phyloP scores from a whole-genome alignment of 768 basidiomycete species.

The Leccinum longicurvipes region DNA sequence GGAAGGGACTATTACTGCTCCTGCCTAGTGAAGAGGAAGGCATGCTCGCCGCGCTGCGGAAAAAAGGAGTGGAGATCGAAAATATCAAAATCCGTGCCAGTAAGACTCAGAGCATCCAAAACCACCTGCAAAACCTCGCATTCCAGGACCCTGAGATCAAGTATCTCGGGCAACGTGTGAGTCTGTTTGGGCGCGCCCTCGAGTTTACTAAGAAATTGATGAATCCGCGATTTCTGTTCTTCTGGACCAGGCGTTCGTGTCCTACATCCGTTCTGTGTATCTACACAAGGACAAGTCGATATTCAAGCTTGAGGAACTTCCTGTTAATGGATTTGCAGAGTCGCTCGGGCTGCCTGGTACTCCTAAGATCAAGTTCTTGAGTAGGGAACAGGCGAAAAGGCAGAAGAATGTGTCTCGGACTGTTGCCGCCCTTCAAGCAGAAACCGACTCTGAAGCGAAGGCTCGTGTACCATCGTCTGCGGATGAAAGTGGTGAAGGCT shows the following conservation, averaged over 20 bases:
- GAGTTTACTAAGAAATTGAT: neutral
- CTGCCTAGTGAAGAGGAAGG: conserved; percentile 92
- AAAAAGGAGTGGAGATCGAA: conserved; percentile 67
- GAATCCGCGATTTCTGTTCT: neutral
- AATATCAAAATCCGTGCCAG: conserved; percentile 87
- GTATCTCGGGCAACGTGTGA: conserved; percentile 88
- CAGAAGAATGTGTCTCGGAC: conserved; percentile 70
- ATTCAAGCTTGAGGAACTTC: conserved; percentile 83
- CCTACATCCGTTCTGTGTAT: conserved; percentile 89
- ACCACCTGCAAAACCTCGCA: conserved; percentile 86
- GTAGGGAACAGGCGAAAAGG: conserved; percentile 61
- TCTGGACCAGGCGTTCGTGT: conserved; percentile 77
- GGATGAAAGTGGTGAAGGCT: conserved; percentile 17
- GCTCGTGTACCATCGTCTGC: conserved; percentile 11
- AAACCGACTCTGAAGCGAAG: conserved; percentile 21
- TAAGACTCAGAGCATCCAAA: conserved; percentile 81
- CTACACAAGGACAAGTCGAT: conserved; percentile 92
- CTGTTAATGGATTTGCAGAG: conserved; percentile 80
- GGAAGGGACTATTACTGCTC: conserved; percentile 79
- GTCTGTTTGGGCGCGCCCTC: conserved; percentile 22
- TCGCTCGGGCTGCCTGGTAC: conserved; percentile 91
- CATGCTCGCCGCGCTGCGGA: conserved; percentile 67
- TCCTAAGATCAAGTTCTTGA: conserved; percentile 91
- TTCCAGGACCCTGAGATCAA: conserved; percentile 98
- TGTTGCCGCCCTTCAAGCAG: conserved; percentile 35